phyloP scores from a whole-genome alignment of 805 yeast genomes.

The Nakazawaea wyomingensis region DNA sequence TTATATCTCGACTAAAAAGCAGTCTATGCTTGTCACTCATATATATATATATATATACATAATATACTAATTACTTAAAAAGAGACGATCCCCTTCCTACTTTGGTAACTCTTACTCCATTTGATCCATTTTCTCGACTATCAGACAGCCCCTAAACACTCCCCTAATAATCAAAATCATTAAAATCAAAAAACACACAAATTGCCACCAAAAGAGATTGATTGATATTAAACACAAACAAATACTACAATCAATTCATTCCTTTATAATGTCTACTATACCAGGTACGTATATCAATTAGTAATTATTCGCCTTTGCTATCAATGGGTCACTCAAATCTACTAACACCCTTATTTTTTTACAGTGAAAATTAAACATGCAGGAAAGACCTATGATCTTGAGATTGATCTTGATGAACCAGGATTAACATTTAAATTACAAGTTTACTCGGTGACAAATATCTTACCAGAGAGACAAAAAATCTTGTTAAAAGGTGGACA shows the following conservation, averaged over 20 bases:
- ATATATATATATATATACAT: no score
- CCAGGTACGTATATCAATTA: slow-evolving; percentile 2
- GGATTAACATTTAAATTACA: slow-evolving; percentile 64
- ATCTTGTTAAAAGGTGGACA: slow-evolving; percentile 88
- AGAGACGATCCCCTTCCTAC: no score
- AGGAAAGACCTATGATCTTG: slow-evolving; percentile 59
- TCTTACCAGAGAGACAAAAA: slow-evolving; percentile 89
- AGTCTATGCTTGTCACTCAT: no score
- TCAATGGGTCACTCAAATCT: not conserved
- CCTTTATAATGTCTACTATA: slow-evolving; percentile 22
- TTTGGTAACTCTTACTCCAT: no score
- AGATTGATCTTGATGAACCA: slow-evolving; percentile 46
- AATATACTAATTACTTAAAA: no score
- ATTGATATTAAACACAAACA: no score
- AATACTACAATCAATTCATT: slow-evolving; percentile 41
- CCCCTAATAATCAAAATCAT: no score
- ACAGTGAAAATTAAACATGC: slow-evolving; percentile 54
- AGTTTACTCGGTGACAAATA: slow-evolving; percentile 67
- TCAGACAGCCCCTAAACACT: no score
- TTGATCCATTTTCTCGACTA: no score
- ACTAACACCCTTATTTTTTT: not conserved
- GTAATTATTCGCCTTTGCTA: not conserved
- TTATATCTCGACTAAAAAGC: no score
- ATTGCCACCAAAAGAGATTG: not conserved
- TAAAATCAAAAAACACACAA: no score